Conservation (phyloP, 2,329 filamentous ascomycete genomes). For the Beauveria bassiana region DNA sequence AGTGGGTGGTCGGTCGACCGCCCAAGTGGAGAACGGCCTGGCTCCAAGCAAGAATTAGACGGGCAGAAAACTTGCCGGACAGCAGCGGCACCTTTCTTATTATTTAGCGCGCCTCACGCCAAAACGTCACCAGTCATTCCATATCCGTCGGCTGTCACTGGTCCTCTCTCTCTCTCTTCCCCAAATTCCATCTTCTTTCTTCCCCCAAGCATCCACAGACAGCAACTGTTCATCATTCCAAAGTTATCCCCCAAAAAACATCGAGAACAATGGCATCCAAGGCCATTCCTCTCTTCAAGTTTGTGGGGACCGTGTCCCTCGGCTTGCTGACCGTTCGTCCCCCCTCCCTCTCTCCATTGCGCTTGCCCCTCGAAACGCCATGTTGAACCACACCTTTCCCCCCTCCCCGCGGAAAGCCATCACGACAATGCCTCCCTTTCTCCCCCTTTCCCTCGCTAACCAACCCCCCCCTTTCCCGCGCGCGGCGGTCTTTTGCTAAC, state of each 20-base stretch:
- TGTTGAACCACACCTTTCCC: background rate
- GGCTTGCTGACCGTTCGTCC: constrained; percentile 75
- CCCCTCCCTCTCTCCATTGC: too few relatives aligned
- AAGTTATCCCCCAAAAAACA: background rate
- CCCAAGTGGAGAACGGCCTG: background rate
- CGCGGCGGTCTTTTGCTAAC: background rate
- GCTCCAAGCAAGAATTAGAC: background rate
- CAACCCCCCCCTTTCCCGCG: too few relatives aligned
- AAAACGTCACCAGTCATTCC: constrained; percentile 4
- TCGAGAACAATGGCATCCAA: constrained; percentile 51
- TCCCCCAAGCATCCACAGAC: background rate
- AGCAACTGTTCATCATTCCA: too few relatives aligned
- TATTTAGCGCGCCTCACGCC: background rate
- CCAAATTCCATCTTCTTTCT: background rate
- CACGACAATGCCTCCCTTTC: constrained; percentile 1
- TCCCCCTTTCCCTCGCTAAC: too few relatives aligned
- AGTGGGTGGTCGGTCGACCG: background rate
- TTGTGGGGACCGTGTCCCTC: constrained; percentile 83
- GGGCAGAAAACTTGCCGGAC: background rate
- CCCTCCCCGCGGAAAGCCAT: background rate
- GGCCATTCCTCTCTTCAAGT: constrained; percentile 75
- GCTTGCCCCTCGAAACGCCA: background rate
- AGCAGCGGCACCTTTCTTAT: background rate
- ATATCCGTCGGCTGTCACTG: constrained; percentile 1
- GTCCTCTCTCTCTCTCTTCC: background rate